phyloP scores from a whole-genome alignment of 2,329 filamentous ascomycete genomes.

The Endoconidiophora laricicola region DNA sequence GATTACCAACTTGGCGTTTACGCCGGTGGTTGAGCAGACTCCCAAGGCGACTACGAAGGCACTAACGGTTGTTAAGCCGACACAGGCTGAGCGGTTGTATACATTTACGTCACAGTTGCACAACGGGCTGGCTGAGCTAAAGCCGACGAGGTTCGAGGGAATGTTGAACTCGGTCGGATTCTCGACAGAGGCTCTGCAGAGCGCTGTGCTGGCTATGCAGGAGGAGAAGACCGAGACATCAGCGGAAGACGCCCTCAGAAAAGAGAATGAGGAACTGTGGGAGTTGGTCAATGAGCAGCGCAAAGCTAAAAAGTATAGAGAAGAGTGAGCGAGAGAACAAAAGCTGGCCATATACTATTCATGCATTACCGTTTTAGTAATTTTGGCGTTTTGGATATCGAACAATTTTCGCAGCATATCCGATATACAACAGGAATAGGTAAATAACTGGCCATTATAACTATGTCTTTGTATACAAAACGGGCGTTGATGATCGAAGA shows the following conservation, averaged over 20 bases:
- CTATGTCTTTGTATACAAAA: neutral
- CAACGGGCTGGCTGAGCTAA: neutral
- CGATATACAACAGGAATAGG: too few relatives aligned
- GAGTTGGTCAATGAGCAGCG: slow-evolving; percentile 25
- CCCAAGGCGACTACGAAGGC: slow-evolving; percentile 17
- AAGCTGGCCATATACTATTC: neutral
- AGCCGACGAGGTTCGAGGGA: slow-evolving; percentile 25
- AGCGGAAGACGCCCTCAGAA: slow-evolving; percentile 8
- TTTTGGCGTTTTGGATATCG: neutral
- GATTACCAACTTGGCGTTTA: slow-evolving; percentile 65
- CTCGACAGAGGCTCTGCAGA: slow-evolving; percentile 29
- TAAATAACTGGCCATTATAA: too few relatives aligned
- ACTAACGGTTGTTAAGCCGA: slow-evolving; percentile 63
- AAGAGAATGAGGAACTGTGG: slow-evolving; percentile 24
- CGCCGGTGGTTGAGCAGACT: slow-evolving; percentile 32
- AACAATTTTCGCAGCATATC: neutral
- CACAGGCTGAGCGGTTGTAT: slow-evolving; percentile 47
- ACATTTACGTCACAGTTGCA: slow-evolving; percentile 49
- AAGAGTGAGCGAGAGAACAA: neutral
- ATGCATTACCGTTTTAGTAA: neutral
- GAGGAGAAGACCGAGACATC: slow-evolving; percentile 10
- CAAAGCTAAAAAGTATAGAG: slow-evolving; percentile 20
- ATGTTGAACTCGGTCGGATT: slow-evolving; percentile 33
- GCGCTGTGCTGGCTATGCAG: slow-evolving; percentile 25
- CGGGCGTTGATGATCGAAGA: neutral